A percentile compares a stretch with the other conserved stretches of the same genome.
Evolutionary conservation across 768 basidiomycete genomes (phyloP).

Genomic region (Pholiota microspora): DNA sequence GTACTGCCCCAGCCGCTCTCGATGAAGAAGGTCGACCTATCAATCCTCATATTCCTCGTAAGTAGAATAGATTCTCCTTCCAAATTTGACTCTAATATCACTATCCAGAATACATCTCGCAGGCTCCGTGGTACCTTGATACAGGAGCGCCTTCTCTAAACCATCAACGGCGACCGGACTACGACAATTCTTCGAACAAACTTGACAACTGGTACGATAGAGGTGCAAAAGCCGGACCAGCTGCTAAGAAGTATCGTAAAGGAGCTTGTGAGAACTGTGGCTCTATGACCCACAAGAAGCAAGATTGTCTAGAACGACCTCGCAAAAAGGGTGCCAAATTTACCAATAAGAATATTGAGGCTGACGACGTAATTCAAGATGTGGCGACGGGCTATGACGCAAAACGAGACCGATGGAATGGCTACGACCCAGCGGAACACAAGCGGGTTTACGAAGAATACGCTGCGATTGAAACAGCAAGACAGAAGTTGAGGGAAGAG

Average conservation of each 20-base stretch:
- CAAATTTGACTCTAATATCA: slow-evolving; percentile 2
- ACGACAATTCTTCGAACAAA: slow-evolving; percentile 55
- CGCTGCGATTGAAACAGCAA: slow-evolving; percentile 84
- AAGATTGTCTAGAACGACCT: slow-evolving; percentile 95
- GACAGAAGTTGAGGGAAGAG: slow-evolving; percentile 90
- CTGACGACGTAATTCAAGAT: slow-evolving; percentile 89
- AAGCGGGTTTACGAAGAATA: slow-evolving; percentile 91
- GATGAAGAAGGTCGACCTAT: slow-evolving; percentile 95
- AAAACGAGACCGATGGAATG: slow-evolving; percentile 98
- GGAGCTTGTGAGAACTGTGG: slow-evolving; percentile 99
- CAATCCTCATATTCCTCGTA: slow-evolving; percentile 98
- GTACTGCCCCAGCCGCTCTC: slow-evolving; percentile 93
- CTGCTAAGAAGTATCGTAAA: slow-evolving; percentile 95
- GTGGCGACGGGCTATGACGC: slow-evolving; percentile 80
- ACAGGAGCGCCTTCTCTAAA: slow-evolving; percentile 90
- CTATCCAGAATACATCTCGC: slow-evolving; percentile 87
- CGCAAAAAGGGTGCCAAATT: slow-evolving; percentile 95
- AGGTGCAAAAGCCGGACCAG: slow-evolving; percentile 79
- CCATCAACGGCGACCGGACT: slow-evolving; percentile 86
- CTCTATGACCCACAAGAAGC: slow-evolving; percentile 87
- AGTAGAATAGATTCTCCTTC: slow-evolving; percentile 25
- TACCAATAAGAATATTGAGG: slow-evolving; percentile 84
- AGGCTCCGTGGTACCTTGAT: slow-evolving; percentile 98
- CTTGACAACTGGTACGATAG: slow-evolving; percentile 93
- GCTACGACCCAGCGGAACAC: slow-evolving; percentile 90